Base-by-base conservation (phyloP, 352 stramenopile genomes). In the Globisporangium splendens region DNA sequence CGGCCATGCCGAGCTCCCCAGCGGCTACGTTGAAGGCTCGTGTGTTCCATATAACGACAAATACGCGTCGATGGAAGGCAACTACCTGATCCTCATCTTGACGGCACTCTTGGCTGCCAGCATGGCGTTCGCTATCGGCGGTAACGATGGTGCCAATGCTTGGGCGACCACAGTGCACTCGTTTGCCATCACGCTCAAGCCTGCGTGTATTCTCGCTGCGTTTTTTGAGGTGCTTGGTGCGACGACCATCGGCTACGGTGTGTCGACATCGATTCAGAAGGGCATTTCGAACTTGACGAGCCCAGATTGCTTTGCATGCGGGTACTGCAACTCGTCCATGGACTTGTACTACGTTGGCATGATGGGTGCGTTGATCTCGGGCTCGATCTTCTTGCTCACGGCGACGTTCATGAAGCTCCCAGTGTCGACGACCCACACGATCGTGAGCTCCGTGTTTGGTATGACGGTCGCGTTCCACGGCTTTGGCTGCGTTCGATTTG, bases 101-200 rank as follows among this genome's bases (percentile, higher is more conserved):
- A 62, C 61, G 14, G 50, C 56, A 35, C 20, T 70, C 11, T 24
- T 70, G 43, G 66, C 66, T 14, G 66, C 70, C 18, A 61, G 21
- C 46, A 76, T 71, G 58, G 69, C 72, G 2, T 81, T 73, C 31
- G 50, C 61, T n/a, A 70, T 78, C 51, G 87, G 86, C 48, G 86
- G 77, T 5, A 96, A 96, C 69, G 86, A 96, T 74, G 87, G 89
- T 33, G 87, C 79, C 18, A 97, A 96, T 55, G 81, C 87, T n/a
- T 96, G 94, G 68, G 86, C 66, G 15, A 94, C 86, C 35, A 80
- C 77, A 1, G 81, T 97, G 21, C 70, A 87, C 53, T 77, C 91
- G 51, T 63, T 62, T 24, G 81, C 83, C 20, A 66, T 97, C 22
- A 89, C 75, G 11, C 61, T 95, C 17, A 78, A 68, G 85, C 58